Conservation (phyloP, 768 basidiomycete genomes). For the Phylloporus arenicola region DNA sequence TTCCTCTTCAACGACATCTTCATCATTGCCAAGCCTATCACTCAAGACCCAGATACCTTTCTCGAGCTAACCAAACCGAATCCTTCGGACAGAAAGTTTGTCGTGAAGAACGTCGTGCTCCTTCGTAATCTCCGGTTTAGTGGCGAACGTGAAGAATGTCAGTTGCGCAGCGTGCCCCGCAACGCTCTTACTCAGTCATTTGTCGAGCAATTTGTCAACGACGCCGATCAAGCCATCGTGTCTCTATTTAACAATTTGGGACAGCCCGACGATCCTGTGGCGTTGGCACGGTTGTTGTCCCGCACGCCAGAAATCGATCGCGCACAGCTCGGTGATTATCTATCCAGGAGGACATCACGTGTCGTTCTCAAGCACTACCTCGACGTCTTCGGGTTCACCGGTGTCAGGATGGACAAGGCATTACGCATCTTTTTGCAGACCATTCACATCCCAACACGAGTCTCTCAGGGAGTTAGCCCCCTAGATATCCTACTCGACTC, state of each 20-base stretch:
- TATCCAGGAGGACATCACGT: conserved; percentile 69
- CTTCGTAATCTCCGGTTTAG: conserved; percentile 64
- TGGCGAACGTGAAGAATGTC: conserved; percentile 63
- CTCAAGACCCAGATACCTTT: conserved; percentile 59
- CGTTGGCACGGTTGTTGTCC: conserved; percentile 77
- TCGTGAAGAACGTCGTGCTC: conserved; percentile 86
- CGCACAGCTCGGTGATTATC: conserved; percentile 75
- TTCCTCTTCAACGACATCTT: conserved; percentile 97
- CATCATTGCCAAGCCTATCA: conserved; percentile 86
- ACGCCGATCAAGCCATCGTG: conserved; percentile 77
- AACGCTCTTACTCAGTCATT: conserved; percentile 69
- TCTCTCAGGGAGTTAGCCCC: conserved; percentile 24
- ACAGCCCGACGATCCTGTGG: conserved; percentile 57
- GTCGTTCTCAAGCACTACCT: conserved; percentile 77
- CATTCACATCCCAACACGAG: conserved; percentile 54
- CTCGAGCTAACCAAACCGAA: conserved; percentile 53
- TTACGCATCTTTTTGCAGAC: conserved; percentile 86
- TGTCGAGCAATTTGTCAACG: conserved; percentile 70
- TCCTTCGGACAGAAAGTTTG: conserved; percentile 65
- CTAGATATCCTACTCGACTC: conserved; percentile 68
- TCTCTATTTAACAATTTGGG: conserved; percentile 59
- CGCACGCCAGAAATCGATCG: conserved; percentile 80
- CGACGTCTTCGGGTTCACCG: conserved; percentile 81
- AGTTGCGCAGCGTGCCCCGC: conserved; percentile 42
- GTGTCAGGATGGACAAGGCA: conserved; percentile 82